Evolutionary conservation across 1,139 yeast species (phyloP).

Genomic region (Suzukiozyma palmioleophila): DNA sequence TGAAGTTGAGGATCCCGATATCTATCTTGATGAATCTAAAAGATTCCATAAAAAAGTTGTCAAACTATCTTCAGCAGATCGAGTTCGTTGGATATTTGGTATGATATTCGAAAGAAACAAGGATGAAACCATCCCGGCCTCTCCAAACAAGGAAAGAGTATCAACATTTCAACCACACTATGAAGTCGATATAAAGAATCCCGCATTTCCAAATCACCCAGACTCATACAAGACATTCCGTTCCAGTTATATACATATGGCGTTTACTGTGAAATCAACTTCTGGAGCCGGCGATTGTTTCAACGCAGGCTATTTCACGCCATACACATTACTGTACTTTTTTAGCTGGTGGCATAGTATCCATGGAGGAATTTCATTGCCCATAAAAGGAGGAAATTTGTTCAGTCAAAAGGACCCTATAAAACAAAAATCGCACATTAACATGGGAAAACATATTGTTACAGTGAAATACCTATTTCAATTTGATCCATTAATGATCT

Average conservation of each 20-base stretch:
- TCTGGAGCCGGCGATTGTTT: constrained; percentile 37
- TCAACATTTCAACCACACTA: constrained; percentile 37
- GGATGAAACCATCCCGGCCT: constrained; percentile 13
- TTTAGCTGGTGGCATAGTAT: constrained; percentile 81
- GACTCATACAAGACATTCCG: constrained; percentile 82
- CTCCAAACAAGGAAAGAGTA: constrained; percentile 32
- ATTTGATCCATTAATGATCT: constrained; percentile 66
- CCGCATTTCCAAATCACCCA: constrained; percentile 37
- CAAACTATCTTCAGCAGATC: constrained; percentile 35
- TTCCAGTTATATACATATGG: constrained; percentile 75
- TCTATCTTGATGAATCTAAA: constrained; percentile 24
- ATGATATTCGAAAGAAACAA: constrained; percentile 38
- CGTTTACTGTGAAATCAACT: constrained; percentile 46
- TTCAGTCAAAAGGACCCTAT: constrained; percentile 31
- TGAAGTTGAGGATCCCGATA: constrained; percentile 16
- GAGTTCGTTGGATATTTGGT: constrained; percentile 41
- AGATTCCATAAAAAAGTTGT: constrained; percentile 37
- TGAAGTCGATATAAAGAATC: constrained; percentile 40
- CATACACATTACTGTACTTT: constrained; percentile 63
- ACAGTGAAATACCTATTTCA: constrained; percentile 78
- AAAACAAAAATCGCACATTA: constrained; percentile 36
- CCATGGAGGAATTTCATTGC: constrained; percentile 65
- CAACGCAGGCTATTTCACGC: constrained; percentile 76
- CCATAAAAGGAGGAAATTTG: constrained; percentile 68
- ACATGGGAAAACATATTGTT: constrained; percentile 73